phyloP scores from a whole-genome alignment of 805 yeast genomes.

The Brettanomyces sp. region DNA sequence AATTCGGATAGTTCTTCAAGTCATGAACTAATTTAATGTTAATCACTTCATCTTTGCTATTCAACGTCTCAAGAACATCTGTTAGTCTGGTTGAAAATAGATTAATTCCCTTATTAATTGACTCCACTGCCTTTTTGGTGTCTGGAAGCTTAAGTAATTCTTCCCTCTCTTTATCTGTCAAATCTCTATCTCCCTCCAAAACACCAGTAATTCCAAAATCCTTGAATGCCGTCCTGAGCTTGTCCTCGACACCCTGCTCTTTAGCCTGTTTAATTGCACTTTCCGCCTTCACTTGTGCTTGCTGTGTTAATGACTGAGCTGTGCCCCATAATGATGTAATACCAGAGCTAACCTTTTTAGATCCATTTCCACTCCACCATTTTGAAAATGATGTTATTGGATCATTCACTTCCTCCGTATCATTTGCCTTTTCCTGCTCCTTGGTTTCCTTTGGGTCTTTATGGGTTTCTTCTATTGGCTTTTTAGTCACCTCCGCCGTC shows the following conservation, averaged over 20 bases:
- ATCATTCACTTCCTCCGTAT: conserved; percentile 27
- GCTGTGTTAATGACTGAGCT: conserved; percentile 32
- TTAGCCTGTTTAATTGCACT: conserved; percentile 42
- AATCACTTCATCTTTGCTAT: conserved; percentile 41
- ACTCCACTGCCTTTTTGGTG: conserved; percentile 25
- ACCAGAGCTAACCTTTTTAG: conserved; percentile 50
- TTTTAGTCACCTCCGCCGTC: not conserved
- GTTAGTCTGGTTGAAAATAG: conserved; percentile 22
- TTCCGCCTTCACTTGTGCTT: conserved; percentile 40
- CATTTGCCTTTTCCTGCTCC: conserved; percentile 1
- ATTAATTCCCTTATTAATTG: conserved; percentile 27
- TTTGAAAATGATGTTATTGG: conserved; percentile 57
- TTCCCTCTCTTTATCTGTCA: conserved; percentile 22
- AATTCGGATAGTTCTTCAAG: conserved; percentile 41
- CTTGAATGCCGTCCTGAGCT: conserved; percentile 28
- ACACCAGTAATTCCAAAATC: conserved; percentile 32
- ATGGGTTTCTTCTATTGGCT: not conserved
- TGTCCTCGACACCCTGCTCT: conserved; percentile 24
- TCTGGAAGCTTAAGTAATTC: conserved; percentile 22
- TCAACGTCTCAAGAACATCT: conserved; percentile 29
- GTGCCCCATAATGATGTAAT: conserved; percentile 63
- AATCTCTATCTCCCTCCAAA: conserved; percentile 25
- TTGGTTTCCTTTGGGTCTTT: conserved; percentile 3
- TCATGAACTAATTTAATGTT: conserved; percentile 63
- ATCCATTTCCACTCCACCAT: conserved; percentile 72